These are phyloP conservation scores for Xerocomus potaroensis DNA, from an alignment of 768 basidiomycete species.

Conservation along the genomic window DNA sequence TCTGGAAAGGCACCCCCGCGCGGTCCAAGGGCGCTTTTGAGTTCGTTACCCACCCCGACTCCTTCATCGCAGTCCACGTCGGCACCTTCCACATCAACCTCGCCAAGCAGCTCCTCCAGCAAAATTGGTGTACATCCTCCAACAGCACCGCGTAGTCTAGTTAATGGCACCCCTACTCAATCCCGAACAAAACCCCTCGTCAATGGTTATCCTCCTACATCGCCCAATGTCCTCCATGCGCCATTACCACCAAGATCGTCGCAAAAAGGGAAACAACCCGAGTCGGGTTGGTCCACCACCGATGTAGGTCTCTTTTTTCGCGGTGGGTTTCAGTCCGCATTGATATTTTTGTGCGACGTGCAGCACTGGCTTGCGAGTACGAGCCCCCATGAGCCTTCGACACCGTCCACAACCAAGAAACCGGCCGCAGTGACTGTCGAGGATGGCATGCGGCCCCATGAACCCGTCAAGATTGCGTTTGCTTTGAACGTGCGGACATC, in stretches of 20 bases:
- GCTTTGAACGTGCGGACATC: constrained; percentile 29
- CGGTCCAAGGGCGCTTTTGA: constrained; percentile 66
- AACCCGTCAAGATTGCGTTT: constrained; percentile 31
- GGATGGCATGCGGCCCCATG: constrained; percentile 30
- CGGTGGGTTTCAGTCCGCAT: background rate
- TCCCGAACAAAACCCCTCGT: constrained; percentile 38
- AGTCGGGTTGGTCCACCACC: constrained; percentile 32
- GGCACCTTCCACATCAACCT: constrained; percentile 32
- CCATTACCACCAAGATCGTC: constrained; percentile 32
- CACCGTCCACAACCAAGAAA: constrained; percentile 15
- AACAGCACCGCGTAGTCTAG: constrained; percentile 62
- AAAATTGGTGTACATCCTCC: constrained; percentile 56
- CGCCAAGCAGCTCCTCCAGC: constrained; percentile 27
- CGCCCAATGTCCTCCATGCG: constrained; percentile 21
- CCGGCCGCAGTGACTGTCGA: constrained; percentile 20
- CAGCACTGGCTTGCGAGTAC: constrained; percentile 14
- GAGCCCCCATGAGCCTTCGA: constrained; percentile 13
- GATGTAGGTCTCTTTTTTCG: constrained; percentile 28
- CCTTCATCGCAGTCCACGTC: constrained; percentile 29
- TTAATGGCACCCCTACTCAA: constrained; percentile 34
- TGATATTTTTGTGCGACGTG: constrained; percentile 9
- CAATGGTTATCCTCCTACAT: constrained; percentile 39
- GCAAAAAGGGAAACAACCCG: constrained; percentile 42
- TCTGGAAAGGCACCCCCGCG: constrained; percentile 76
- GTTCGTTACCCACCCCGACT: constrained; percentile 35